A percentile compares a stretch with the other conserved stretches of the same genome.
Evolutionary conservation across 257 asterid species (phyloP).

Genomic region (Asclepias syriaca): DNA sequence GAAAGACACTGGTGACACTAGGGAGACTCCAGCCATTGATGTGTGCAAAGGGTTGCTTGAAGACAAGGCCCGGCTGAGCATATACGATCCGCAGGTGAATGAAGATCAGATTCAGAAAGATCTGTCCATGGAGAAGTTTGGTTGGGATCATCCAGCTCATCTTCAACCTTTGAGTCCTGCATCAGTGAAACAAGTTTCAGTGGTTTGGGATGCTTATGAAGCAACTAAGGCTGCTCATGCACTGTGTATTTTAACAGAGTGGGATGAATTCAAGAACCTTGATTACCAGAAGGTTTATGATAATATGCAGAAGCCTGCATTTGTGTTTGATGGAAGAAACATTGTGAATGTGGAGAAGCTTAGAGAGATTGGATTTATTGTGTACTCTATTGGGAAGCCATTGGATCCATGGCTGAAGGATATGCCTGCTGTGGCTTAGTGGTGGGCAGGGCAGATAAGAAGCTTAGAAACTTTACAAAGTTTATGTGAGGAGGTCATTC

Average conservation of each 20-base stretch:
- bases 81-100: conserved; percentile 68
- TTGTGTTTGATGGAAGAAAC: conserved; percentile 68
- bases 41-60: conserved; percentile 72
- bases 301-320: conserved; percentile 80
- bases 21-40: conserved; percentile 76
- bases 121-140: conserved; percentile 65
- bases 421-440: conserved; percentile 64
- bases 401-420: conserved; percentile 80
- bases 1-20: conserved; percentile 70
- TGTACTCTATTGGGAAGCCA: conserved; percentile 75
- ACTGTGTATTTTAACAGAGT: conserved; percentile 65
- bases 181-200: conserved; percentile 50
- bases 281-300: conserved; percentile 62
- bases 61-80: conserved; percentile 67
- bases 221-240: conserved; percentile 69
- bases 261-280: conserved; percentile 78
- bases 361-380: conserved; percentile 70
- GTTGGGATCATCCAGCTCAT: conserved; percentile 84
- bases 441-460: neutral
- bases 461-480: neutral
- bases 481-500: conserved; percentile 1
- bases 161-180: conserved; percentile 79
- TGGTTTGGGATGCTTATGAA: conserved; percentile 60
- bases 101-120: conserved; percentile 79
- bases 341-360: conserved; percentile 45